phyloP scores from a whole-genome alignment of 805 yeast genomes.

The Candida rishiriensis region DNA sequence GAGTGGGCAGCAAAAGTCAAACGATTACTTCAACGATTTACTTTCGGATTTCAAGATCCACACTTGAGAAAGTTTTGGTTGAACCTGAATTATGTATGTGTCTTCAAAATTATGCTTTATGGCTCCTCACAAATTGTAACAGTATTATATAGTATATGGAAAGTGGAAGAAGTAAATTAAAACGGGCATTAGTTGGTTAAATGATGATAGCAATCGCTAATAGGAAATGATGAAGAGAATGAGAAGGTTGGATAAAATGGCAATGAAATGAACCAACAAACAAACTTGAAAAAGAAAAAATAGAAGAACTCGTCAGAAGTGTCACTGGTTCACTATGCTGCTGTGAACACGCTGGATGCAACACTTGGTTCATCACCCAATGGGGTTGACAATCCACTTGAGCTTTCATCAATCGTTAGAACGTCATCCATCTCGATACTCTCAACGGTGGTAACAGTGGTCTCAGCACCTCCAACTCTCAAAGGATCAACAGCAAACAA shows the following conservation, averaged over 20 bases:
- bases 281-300: not conserved
- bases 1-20: not conserved
- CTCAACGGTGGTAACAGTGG: conserved; percentile 6
- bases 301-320: not conserved
- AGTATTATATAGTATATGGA: too few species aligned
- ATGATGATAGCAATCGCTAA: too few species aligned
- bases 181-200: too few species aligned
- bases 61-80: conserved; percentile 4
- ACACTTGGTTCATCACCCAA: conserved; percentile 16
- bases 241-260: not conserved
- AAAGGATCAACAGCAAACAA: conserved; percentile 33
- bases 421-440: conserved; percentile 15
- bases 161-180: too few species aligned
- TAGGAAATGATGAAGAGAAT: not conserved
- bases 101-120: too few species aligned
- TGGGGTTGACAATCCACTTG: conserved; percentile 20
- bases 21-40: conserved; percentile 11
- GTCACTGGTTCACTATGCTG: not conserved
- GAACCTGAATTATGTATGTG: too few species aligned
- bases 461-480: conserved; percentile 7
- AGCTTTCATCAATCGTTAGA: conserved; percentile 6
- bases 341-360: conserved; percentile 13
- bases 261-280: not conserved
- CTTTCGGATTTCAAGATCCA: conserved; percentile 8
- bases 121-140: too few species aligned